These are phyloP conservation scores for Glebionis coronaria DNA, from an alignment of 129 eudicot species.

Conservation along the genomic window DNA sequence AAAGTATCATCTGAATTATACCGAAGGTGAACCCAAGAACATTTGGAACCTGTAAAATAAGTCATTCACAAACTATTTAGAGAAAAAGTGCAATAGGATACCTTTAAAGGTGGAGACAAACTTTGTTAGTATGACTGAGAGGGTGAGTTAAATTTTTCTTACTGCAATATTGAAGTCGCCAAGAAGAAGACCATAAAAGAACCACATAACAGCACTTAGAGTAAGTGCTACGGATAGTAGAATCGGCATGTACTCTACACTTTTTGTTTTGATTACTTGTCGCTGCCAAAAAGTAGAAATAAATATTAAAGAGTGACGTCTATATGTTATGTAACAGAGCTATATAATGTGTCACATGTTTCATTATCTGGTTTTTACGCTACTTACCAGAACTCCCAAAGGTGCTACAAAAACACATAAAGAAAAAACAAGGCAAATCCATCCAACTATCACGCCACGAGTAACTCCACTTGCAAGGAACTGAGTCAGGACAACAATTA, in stretches of 20 bases:
- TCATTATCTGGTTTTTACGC: neutral
- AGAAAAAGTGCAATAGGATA: neutral
- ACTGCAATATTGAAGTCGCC: conserved; percentile 69
- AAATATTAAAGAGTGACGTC: neutral
- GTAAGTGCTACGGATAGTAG: conserved; percentile 69
- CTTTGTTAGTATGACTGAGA: neutral
- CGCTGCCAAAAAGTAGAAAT: conserved; percentile 34
- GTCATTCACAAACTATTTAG: neutral
- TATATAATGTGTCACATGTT: neutral
- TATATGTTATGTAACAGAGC: neutral
- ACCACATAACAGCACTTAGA: conserved; percentile 82
- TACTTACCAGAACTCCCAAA: conserved; percentile 52
- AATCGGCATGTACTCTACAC: conserved; percentile 90
- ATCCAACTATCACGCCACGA: conserved; percentile 63
- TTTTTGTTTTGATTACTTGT: conserved; percentile 75
- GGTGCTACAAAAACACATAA: conserved; percentile 75
- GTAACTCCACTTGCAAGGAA: conserved; percentile 33
- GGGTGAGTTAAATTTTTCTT: conserved; percentile 18
- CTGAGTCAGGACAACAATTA: conserved; percentile 45
- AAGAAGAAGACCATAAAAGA: conserved; percentile 68
- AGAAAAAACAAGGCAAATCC: conserved; percentile 80
- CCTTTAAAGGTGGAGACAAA: neutral
- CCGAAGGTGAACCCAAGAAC: conserved; percentile 62
- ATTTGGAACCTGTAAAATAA: conserved; percentile 35
- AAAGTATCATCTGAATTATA: conserved; percentile 50